phyloP scores from a whole-genome alignment of 352 stramenopile genomes.

The Aphanomyces stellatus region DNA sequence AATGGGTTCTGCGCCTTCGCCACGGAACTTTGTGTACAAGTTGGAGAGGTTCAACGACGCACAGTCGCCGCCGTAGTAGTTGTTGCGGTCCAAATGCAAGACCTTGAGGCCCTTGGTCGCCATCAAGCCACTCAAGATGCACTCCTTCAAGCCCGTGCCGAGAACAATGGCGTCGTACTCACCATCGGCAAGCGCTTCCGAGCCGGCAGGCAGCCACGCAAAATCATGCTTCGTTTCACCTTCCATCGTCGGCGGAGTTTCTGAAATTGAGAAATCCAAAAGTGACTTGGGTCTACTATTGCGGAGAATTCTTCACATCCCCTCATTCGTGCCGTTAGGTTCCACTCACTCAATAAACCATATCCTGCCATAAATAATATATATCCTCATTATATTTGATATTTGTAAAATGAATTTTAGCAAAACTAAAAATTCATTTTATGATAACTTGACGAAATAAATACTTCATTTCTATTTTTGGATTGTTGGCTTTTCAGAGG shows the following conservation, averaged over 20 bases:
- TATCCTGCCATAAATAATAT: background rate
- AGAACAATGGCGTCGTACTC: slow-evolving; percentile 99
- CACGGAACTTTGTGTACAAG: slow-evolving; percentile 92
- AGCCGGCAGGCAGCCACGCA: slow-evolving; percentile 91
- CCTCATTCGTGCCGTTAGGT: background rate
- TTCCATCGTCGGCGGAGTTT: background rate
- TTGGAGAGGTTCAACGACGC: slow-evolving; percentile 98
- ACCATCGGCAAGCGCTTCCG: slow-evolving; percentile 95
- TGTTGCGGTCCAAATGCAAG: slow-evolving; percentile 96
- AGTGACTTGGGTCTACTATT: slow-evolving; percentile 13
- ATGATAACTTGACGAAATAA: background rate
- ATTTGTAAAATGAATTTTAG: background rate
- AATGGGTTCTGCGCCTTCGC: slow-evolving; percentile 50
- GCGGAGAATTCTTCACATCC: background rate
- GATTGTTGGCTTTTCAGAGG: background rate
- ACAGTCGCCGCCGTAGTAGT: slow-evolving; percentile 97
- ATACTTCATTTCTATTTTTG: background rate
- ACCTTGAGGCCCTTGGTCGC: slow-evolving; percentile 93
- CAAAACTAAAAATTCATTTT: background rate
- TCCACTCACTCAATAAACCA: background rate
- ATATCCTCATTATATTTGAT: background rate
- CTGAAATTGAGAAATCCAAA: slow-evolving; percentile 12
- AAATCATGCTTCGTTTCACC: slow-evolving; percentile 64
- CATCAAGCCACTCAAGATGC: slow-evolving; percentile 96
- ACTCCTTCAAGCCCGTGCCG: slow-evolving; percentile 99